These are phyloP conservation scores for Volvariella surrecta DNA, from an alignment of 1,284 basidiomycete genomes.

Conservation along the genomic window DNA sequence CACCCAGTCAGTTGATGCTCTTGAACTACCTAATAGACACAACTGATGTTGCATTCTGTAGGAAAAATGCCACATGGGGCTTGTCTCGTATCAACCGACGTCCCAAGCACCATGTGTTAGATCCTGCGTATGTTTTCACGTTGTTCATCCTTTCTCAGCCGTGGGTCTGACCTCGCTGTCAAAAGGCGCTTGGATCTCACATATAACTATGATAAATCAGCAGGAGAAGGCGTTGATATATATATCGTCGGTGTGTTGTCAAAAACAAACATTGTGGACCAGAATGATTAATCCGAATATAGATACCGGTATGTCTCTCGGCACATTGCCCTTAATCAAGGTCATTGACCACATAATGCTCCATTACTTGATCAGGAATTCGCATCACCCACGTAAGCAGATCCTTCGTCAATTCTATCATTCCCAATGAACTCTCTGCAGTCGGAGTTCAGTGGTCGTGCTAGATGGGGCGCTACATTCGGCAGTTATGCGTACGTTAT, in stretches of 20 bases:
- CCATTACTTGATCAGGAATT: no score
- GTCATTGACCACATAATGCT: no score
- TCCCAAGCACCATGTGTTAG: conserved; percentile 10
- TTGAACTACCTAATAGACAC: not conserved
- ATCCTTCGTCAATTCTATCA: no score
- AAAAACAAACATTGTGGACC: no score
- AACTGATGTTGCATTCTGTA: not conserved
- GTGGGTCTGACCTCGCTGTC: not conserved
- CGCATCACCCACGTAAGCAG: no score
- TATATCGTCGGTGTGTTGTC: conserved; percentile 25
- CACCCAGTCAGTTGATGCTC: conserved; percentile 7
- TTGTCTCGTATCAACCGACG: conserved; percentile 20
- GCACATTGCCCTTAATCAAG: no score
- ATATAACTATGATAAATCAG: conserved; percentile 21
- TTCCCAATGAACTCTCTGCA: not conserved
- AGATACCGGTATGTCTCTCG: no score
- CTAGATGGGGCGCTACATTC: not conserved
- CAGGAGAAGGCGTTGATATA: conserved; percentile 26
- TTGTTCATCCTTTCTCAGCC: not conserved
- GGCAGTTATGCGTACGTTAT: not conserved
- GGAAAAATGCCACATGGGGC: conserved; percentile 22
- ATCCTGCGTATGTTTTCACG: conserved; percentile 12
- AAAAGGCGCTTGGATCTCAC: conserved; percentile 16
- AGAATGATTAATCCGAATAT: no score
- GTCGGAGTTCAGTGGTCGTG: not conserved